A percentile compares a stretch with the other conserved stretches of the same genome.
phyloP scores from a whole-genome alignment of 257 asterid genomes.

The Verbascum thapsus region DNA sequence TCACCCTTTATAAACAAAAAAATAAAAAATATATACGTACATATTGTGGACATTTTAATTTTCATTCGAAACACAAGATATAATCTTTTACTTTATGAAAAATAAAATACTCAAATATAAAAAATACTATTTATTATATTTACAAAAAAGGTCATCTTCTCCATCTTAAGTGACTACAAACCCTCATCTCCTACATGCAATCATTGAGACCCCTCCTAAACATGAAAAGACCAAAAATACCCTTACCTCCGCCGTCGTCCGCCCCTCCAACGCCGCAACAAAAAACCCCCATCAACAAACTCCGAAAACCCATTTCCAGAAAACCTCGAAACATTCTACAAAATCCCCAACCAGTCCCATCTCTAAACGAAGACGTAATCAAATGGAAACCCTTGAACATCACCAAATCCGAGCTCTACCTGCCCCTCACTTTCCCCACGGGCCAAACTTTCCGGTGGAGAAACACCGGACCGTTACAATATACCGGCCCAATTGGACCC shows the following conservation, averaged over 20 bases:
- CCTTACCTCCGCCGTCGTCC: slow-evolving; percentile 34
- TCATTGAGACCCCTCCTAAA: slow-evolving; percentile 27
- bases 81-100: no score
- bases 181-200: slow-evolving; percentile 24
- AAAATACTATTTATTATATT: no score
- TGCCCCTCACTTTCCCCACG: slow-evolving; percentile 95
- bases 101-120: no score
- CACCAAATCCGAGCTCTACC: slow-evolving; percentile 68
- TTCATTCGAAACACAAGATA: no score
- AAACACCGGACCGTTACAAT: slow-evolving; percentile 70
- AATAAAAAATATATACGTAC: no score
- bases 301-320: slow-evolving; percentile 36
- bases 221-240: slow-evolving; percentile 43
- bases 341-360: slow-evolving; percentile 38
- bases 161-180: no score
- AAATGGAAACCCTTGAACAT: slow-evolving; percentile 65
- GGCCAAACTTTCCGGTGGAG: slow-evolving; percentile 97
- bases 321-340: slow-evolving; percentile 51
- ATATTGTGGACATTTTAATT: no score
- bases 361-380: slow-evolving; percentile 24
- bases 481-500: slow-evolving; percentile 74
- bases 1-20: no score
- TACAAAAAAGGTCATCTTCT: no score
- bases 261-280: slow-evolving; percentile 50
- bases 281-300: slow-evolving; percentile 34